A percentile compares a stretch with the other conserved stretches of the same genome.
Evolutionary conservation across 2,329 filamentous ascomycete species (phyloP).

Genomic region (Exophiala calicioides): DNA sequence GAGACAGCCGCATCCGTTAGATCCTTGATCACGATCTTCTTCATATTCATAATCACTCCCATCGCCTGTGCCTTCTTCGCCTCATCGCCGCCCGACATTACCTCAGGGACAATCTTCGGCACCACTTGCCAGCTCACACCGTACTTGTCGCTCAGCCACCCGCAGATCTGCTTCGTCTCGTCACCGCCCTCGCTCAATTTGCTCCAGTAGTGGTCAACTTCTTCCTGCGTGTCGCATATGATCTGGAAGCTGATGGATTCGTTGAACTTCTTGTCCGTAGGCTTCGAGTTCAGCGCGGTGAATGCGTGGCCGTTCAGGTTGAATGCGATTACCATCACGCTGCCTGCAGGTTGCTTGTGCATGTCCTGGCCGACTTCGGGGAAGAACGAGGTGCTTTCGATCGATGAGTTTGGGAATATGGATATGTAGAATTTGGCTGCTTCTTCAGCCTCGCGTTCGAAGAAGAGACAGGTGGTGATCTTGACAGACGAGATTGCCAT

Average conservation of each 20-base stretch:
- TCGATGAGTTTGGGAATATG: conserved; percentile 29
- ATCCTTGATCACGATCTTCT: conserved; percentile 46
- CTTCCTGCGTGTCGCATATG: conserved; percentile 48
- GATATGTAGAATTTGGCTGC: conserved; percentile 31
- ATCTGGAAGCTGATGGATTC: conserved; percentile 49
- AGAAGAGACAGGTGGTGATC: conserved; percentile 31
- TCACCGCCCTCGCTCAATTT: conserved; percentile 46
- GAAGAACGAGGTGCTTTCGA: conserved; percentile 35
- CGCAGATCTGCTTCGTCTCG: conserved; percentile 41
- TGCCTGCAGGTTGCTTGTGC: conserved; percentile 34
- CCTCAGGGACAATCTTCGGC: conserved; percentile 41
- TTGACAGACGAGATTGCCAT: conserved; percentile 18
- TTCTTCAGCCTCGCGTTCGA: conserved; percentile 32
- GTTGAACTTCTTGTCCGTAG: conserved; percentile 41
- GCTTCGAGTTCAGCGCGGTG: conserved; percentile 49
- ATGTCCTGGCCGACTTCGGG: conserved; percentile 34
- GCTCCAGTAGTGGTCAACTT: conserved; percentile 52
- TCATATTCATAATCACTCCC: conserved; percentile 46
- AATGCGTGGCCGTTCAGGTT: conserved; percentile 44
- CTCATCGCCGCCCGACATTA: conserved; percentile 39
- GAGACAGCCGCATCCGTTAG: conserved; percentile 44
- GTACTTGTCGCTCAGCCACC: conserved; percentile 51
- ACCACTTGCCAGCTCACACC: conserved; percentile 53
- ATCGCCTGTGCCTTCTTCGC: conserved; percentile 36
- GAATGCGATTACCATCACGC: conserved; percentile 38